Evolutionary conservation across 768 basidiomycete genomes (phyloP), one percentile per base, ranked within the genome.

Genomic region (Pleurotus pulmonarius): DNA sequence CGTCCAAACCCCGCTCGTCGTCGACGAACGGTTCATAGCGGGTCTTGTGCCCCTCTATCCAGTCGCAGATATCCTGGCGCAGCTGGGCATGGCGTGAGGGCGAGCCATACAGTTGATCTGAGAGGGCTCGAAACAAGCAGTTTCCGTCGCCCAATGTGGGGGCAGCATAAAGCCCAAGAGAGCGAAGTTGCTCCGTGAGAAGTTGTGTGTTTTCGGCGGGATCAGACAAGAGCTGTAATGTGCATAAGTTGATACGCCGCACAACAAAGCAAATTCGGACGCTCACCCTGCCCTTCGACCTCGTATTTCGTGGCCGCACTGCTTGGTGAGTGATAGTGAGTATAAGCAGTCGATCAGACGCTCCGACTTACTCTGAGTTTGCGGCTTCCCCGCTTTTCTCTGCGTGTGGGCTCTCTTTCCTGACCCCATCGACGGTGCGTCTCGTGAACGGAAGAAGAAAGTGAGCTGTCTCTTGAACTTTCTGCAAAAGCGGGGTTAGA

Each of bases 1-100:
- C 81, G 26, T 83, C 84, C 55, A 91, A 75, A 12, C 87, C 86
- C n/a, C 89, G 75, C 59, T 91, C 92, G 64, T 80, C 80, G 66
- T 96, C 94, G 26, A 94, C 90, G 68, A 96, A 96, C 4, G 88
- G 88, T 60, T 84, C 89, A 66, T 94, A 96, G 18, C 87, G 80
- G 45, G 84, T 76, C 47, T 81, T 79, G 68, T 92, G 82, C 3
- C 64, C 61, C 55, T 82, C 82, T 55, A 95, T 87, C 84, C 88
- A 93, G 65, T 90, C 85, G 70, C 92, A 94, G 41, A 95, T 85
- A 38, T 90, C 83, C 60, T 78, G 70, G 46, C 94, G 78, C 20
- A 95, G 77, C 56, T 82, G 78, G 38, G 77, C 70, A 61, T 96
- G 93, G 53, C 79, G 75, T 11, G 83, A 79, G 11, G 86, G 83